phyloP scores from a whole-genome alignment of 208 protist genomes.

The Leptomonas pyrrhocoris region DNA sequence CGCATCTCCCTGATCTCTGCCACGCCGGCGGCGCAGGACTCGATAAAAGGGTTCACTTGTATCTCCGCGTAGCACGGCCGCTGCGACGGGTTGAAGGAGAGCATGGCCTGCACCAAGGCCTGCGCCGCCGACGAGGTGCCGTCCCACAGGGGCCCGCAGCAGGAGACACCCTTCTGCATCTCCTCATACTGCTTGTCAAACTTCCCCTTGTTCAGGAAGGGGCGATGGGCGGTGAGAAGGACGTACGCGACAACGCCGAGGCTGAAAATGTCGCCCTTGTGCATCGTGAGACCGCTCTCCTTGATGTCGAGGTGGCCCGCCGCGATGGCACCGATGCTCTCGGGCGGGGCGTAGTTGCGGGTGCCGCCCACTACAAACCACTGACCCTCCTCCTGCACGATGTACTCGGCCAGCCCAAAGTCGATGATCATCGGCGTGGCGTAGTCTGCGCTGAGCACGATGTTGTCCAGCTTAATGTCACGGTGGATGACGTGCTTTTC shows the following conservation, averaged over 20 bases:
- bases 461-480: constrained; percentile 90
- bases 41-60: constrained; percentile 46
- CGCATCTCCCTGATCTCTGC: constrained; percentile 35
- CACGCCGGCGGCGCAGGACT: constrained; percentile 26
- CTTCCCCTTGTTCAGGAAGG: constrained; percentile 31
- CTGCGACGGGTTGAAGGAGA: constrained; percentile 39
- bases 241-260: constrained; percentile 75
- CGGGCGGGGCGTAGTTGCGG: constrained; percentile 69
- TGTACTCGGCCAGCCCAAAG: constrained; percentile 81
- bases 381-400: constrained; percentile 22
- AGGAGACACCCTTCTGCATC: constrained; percentile 46
- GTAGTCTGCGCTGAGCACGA: constrained; percentile 76
- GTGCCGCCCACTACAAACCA: constrained; percentile 52
- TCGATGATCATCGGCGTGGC: constrained; percentile 77
- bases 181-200: constrained; percentile 51
- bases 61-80: constrained; percentile 46
- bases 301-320: constrained; percentile 30
- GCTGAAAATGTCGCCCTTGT: constrained; percentile 74
- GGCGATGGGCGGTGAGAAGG: constrained; percentile 50
- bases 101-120: constrained; percentile 47
- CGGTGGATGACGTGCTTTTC: constrained; percentile 70
- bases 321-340: constrained; percentile 61
- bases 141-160: constrained; percentile 48
- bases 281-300: constrained; percentile 53
- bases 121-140: constrained; percentile 46